Base-by-base conservation (phyloP, 805 yeast genomes). In the Schwanniomyces pseudopolymorphus region DNA sequence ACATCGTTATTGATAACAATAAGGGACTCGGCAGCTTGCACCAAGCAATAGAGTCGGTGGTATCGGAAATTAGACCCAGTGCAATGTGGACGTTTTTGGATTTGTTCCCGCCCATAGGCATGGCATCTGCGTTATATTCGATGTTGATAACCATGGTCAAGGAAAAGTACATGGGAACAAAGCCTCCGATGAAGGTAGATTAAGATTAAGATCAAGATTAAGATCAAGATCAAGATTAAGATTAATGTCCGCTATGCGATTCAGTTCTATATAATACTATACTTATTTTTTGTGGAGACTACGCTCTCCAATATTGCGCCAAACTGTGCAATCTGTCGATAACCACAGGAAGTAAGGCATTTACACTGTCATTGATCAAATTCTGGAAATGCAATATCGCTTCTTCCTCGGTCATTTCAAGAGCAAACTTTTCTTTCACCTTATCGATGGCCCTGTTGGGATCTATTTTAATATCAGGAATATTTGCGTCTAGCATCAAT, bases 241-340 rank as follows among this genome's bases (percentile, higher is more conserved):
- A n/a, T n/a, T n/a, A n/a, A n/a, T n/a, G n/a, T 26, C 9, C 25
- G 25, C 25, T 22, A 22, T 31, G 19, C 11, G 20, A 31, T 31
- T 31, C 20, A 27, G 16, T 28, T 37, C 39, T 37, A 21, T 20
- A 37, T 21, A n/a, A 26, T 26, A 26, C 28, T 26, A 26, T 26
- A 22, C n/a, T n/a, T 5, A 22, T 7, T 26, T 26, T 26, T 26
- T n/a, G n/a, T n/a, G n/a, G n/a, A n/a, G 10, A 7, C 48, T 50
- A 92, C 0, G 97, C 90, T 50, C 99, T 73, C 99, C 99, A 95
- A 61, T 94, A 94, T 61, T 94, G 99, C 0, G 99, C 97, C 61
- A 94, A 76, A 67, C 92, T 89, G 64, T 94, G 99, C 43, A 94
- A 70, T 52, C 97, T 81, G 60, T 94, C 99, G 45, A 94, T 94